Conservation (phyloP, 2,329 filamentous ascomycete species). For the Colletotrichum horii region DNA sequence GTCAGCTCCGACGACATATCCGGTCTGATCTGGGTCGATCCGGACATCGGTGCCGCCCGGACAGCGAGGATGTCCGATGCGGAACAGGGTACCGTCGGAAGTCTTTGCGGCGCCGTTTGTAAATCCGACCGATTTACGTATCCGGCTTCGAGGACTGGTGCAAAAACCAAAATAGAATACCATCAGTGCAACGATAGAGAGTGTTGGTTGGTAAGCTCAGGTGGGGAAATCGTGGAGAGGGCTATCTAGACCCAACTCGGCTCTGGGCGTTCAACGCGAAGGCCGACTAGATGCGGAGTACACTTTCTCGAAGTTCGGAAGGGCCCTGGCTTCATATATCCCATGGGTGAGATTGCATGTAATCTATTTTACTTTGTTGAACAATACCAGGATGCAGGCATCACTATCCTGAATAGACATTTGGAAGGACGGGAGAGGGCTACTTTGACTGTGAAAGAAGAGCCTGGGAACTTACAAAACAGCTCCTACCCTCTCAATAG, state of each 20-base stretch:
- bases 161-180: not conserved
- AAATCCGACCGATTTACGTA: not conserved
- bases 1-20: not conserved
- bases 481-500: accelerated
- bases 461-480: not conserved
- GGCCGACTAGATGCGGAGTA: not conserved
- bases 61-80: not conserved
- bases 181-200: not conserved
- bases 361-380: no score
- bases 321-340: not conserved
- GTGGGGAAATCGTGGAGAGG: not conserved
- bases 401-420: no score
- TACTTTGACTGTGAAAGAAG: no score
- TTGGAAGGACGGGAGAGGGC: no score
- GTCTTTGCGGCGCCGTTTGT: not conserved
- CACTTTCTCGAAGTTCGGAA: accelerated
- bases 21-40: not conserved
- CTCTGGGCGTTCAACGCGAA: not conserved
- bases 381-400: no score
- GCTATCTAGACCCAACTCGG: not conserved
- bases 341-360: no score
- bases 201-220: not conserved
- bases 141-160: not conserved
- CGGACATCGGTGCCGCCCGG: not conserved
- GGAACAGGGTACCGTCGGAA: not conserved